phyloP scores from a whole-genome alignment of 2,329 filamentous ascomycete genomes.

The Penicillium sclerotiorum region DNA sequence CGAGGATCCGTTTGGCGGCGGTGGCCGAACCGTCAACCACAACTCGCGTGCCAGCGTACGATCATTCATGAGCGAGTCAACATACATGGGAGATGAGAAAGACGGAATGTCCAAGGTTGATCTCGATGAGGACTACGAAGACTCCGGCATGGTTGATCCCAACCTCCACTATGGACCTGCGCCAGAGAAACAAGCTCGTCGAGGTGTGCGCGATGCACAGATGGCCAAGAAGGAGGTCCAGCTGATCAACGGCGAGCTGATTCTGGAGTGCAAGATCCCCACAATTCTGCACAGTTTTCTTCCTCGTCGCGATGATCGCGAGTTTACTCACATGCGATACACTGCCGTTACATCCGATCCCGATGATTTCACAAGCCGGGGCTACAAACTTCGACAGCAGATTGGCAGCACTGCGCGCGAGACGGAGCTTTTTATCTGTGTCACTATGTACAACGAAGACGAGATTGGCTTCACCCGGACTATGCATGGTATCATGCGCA shows the following conservation, averaged over 20 bases:
- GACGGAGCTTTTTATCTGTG: constrained; percentile 92
- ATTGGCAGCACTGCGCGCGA: constrained; percentile 82
- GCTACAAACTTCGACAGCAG: constrained; percentile 90
- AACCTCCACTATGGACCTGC: constrained; percentile 80
- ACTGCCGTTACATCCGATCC: constrained; percentile 98
- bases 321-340: constrained; percentile 99
- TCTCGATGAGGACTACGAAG: constrained; percentile 48
- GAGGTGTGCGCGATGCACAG: constrained; percentile 83
- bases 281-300: constrained; percentile 98
- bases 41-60: constrained; percentile 60
- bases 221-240: constrained; percentile 93
- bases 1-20: constrained; percentile 72
- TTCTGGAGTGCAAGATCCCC: constrained; percentile 98
- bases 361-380: constrained; percentile 84
- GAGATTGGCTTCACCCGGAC: constrained; percentile 95
- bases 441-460: constrained; percentile 99
- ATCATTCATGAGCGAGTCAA: constrained; percentile 64
- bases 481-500: constrained; percentile 99
- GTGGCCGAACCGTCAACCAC: constrained; percentile 43
- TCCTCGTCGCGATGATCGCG: constrained; percentile 85
- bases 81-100: constrained; percentile 58
- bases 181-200: constrained; percentile 80
- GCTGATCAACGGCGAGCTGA: constrained; percentile 95
- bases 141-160: constrained; percentile 59
- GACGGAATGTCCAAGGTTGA: constrained; percentile 46